These are phyloP conservation scores for Aspergillus cristatus DNA, from an alignment of 495 filamentous ascomycete species.

Conservation along the genomic window DNA sequence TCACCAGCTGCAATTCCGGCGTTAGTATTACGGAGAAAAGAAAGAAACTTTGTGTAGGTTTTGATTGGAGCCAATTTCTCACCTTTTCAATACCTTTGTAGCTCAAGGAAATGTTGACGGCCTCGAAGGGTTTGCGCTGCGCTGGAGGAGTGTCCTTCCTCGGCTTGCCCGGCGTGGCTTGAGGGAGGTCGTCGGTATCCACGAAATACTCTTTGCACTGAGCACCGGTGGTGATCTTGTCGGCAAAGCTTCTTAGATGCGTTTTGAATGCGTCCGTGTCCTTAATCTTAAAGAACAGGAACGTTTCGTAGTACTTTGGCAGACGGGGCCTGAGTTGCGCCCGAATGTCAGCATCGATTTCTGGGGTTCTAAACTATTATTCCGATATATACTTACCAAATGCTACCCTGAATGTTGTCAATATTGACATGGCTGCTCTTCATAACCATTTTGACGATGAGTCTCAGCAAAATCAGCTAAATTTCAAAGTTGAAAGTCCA, in stretches of 20 bases:
- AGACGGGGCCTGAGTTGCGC: constrained; percentile 16
- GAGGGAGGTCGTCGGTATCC: neutral
- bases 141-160: constrained; percentile 4
- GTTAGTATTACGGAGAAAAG: too few relatives aligned
- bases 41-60: neutral
- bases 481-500: too few relatives aligned
- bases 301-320: constrained; percentile 22
- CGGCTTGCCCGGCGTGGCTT: constrained; percentile 1
- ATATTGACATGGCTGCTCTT: neutral
- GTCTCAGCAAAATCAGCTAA: neutral
- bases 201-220: neutral
- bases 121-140: constrained; percentile 3
- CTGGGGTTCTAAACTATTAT: too few relatives aligned
- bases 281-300: constrained; percentile 24
- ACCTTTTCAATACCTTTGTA: constrained; percentile 21
- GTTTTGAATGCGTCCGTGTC: constrained; percentile 15
- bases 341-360: neutral
- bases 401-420: constrained; percentile 11
- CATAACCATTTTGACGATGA: neutral
- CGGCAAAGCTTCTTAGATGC: constrained; percentile 12
- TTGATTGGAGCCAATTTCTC: constrained; percentile 1
- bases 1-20: neutral
- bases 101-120: constrained; percentile 22
- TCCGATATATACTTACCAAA: constrained; percentile 3
- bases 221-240: constrained; percentile 3